Conservation (phyloP, 129 eudicot species). For the Flaveria brownii region DNA sequence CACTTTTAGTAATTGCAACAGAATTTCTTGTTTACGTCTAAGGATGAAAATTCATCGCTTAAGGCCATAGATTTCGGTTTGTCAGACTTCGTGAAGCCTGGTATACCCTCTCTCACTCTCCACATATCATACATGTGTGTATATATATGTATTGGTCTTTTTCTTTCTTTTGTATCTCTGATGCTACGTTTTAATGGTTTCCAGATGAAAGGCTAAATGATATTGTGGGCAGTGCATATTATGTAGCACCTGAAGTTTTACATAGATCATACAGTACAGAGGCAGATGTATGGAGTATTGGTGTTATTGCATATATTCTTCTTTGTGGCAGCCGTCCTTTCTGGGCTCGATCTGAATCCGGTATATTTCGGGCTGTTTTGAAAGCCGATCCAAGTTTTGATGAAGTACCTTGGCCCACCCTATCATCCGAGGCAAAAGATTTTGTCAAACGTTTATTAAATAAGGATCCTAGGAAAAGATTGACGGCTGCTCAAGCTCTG, state of each 20-base stretch:
- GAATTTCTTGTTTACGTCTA: slow-evolving; percentile 89
- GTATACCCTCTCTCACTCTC: slow-evolving; percentile 33
- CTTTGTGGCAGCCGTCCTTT: slow-evolving; percentile 95
- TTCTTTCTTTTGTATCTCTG: neutral
- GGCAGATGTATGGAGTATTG: slow-evolving; percentile 97
- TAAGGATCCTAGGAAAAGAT: slow-evolving; percentile 90
- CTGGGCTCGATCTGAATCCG: slow-evolving; percentile 97
- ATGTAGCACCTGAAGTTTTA: slow-evolving; percentile 97
- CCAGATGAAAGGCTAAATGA: slow-evolving; percentile 95
- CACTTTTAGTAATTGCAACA: slow-evolving; percentile 40
- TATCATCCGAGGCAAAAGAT: slow-evolving; percentile 85
- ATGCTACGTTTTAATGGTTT: slow-evolving; percentile 24
- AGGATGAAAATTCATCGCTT: slow-evolving; percentile 73
- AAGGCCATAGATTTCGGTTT: slow-evolving; percentile 96
- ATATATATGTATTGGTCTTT: neutral
- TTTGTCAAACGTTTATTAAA: slow-evolving; percentile 76
- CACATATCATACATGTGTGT: neutral
- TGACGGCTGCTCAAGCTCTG: slow-evolving; percentile 93
- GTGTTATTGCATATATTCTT: slow-evolving; percentile 86
- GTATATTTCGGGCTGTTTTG: slow-evolving; percentile 85
- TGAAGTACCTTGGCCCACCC: slow-evolving; percentile 91
- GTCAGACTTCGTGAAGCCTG: slow-evolving; percentile 93
- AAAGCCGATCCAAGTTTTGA: slow-evolving; percentile 89
- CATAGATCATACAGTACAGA: slow-evolving; percentile 93
- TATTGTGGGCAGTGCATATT: slow-evolving; percentile 94